Conservation (phyloP, 352 stramenopile genomes). For the Aphanomyces astaci region DNA sequence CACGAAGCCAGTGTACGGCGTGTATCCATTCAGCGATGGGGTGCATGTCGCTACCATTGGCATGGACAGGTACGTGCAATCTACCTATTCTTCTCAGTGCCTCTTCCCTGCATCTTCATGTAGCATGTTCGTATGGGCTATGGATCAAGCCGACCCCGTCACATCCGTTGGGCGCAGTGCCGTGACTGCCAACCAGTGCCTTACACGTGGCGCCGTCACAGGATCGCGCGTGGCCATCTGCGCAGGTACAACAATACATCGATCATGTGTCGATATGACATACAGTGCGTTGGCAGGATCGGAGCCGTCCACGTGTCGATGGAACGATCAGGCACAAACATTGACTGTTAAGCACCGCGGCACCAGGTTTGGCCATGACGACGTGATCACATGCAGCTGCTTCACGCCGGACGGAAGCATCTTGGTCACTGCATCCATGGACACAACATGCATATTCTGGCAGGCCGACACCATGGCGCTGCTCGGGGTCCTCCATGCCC, state of each 20-base stretch:
- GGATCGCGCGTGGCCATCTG: not conserved
- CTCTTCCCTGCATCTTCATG: not conserved
- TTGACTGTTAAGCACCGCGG: not conserved
- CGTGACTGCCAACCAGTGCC: not conserved
- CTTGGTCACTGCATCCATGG: conserved; percentile 6
- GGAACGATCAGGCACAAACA: not conserved
- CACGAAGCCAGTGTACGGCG: not conserved
- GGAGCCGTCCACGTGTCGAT: not conserved
- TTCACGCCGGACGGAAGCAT: not conserved
- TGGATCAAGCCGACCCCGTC: not conserved
- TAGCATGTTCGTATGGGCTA: not conserved
- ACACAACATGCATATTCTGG: conserved; percentile 6
- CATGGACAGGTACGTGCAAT: conserved; percentile 4
- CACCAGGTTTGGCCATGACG: conserved; percentile 12
- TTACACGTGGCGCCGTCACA: not conserved
- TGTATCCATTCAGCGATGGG: not conserved
- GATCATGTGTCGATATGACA: too few species aligned
- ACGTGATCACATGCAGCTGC: not conserved
- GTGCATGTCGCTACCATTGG: not conserved
- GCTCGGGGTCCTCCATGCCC: not conserved
- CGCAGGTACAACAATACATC: not conserved
- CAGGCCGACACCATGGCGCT: not conserved
- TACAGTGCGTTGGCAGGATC: not conserved
- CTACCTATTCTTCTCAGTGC: too few species aligned
- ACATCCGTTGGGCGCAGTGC: not conserved